Base-by-base conservation (phyloP, 192 early-diverging fungal species). In the Mortierella claussenii region DNA sequence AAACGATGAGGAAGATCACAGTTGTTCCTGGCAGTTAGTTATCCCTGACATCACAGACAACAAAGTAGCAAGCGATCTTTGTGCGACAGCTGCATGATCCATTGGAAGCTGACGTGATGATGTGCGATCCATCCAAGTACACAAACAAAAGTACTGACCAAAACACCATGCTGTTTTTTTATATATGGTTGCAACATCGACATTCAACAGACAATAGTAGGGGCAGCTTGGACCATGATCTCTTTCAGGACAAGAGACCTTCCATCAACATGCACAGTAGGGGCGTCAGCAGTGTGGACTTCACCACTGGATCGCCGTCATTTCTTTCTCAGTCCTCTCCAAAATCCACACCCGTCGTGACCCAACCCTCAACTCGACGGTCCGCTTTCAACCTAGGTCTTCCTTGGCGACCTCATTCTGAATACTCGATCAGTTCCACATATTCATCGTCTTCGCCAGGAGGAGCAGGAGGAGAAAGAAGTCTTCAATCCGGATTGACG, bases 371-470 rank as follows among this genome's bases (percentile, higher is more conserved):
- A 28, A 40, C 42, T 45, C 68, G 52, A 11, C 48, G 52, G 27
- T 27, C 58, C 0, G 33, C 28, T 28, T 69, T 69, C 44, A 42
- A 50, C 0, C 17, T 69, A n/a, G 50, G 50, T 18, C 68, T 61
- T 34, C 68, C 68, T 21, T 61, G 68, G 68, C 37, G 68, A 0
- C 52, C 59, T 21, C 57, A 60, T 15, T 61, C 68, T 26, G 68
- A 61, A 9, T 61, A 69, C 45, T 49, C 50, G 7, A 60, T 24
- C 30, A 53, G 20, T 43, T 30, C 20, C 24, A 17, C 59, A 13
- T 24, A 40, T 1, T 28, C 42, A 2, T 30, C 20, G 18, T 33
- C 59, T 23, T 33, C 52, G 2, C 21, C 42, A 2, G 58, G 51
- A 10, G n/a, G n/a, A n/a, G n/a, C n/a, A n/a, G n/a, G n/a, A n/a